Evolutionary conservation across 345 rosid species (phyloP).

Genomic region (Citrus inodora): DNA sequence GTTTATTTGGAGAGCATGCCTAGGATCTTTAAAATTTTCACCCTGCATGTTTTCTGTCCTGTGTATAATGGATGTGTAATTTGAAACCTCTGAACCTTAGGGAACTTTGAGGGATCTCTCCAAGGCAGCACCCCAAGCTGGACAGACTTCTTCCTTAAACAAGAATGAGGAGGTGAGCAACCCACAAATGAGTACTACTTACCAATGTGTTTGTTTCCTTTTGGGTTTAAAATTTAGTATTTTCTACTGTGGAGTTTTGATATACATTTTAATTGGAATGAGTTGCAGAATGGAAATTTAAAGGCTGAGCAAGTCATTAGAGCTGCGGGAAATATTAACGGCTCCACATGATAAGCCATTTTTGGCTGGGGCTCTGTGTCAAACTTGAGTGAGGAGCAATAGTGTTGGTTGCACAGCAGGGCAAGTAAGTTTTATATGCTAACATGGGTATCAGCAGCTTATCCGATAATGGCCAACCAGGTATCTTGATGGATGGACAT

Average conservation of each 20-base stretch:
- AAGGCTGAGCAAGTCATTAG: conserved; percentile 36
- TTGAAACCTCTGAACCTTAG: conserved; percentile 25
- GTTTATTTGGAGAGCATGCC: neutral
- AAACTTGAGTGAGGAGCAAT: neutral
- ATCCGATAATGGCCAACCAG: neutral
- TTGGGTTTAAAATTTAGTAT: conserved; percentile 1
- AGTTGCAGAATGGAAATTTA: conserved; percentile 39
- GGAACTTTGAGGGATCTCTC: conserved; percentile 65
- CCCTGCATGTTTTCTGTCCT: neutral
- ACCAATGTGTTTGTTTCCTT: neutral
- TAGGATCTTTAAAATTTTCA: neutral
- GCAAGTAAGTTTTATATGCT: neutral
- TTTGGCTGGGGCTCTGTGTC: neutral
- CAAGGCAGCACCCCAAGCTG: conserved; percentile 44
- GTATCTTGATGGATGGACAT: neutral
- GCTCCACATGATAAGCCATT: conserved; percentile 25
- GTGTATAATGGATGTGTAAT: neutral
- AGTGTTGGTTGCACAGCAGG: neutral
- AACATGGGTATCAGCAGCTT: neutral
- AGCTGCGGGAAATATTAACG: conserved; percentile 23
- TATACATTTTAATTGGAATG: neutral
- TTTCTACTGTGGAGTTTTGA: neutral
- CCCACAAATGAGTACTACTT: neutral
- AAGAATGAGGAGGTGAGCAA: conserved; percentile 39
- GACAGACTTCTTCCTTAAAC: conserved; percentile 28